phyloP scores from a whole-genome alignment of 257 asterid genomes.

The Prunella vulgaris region DNA sequence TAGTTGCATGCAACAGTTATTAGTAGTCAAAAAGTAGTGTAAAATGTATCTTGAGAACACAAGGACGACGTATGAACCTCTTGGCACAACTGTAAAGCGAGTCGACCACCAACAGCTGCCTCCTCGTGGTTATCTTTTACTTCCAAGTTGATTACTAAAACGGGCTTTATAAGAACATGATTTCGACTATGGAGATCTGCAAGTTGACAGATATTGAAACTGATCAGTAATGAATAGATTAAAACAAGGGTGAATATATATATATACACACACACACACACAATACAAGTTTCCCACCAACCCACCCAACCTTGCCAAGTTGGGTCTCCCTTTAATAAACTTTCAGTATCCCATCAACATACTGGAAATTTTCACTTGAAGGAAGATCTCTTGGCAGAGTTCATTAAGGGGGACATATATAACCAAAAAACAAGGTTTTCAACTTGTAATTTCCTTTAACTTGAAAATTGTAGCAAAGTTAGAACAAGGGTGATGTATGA shows the following conservation, averaged over 20 bases:
- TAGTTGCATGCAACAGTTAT: neutral
- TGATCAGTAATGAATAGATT: no score
- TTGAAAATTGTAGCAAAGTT: neutral
- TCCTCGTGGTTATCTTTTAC: conserved; percentile 99
- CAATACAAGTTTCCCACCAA: no score
- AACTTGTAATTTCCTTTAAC: neutral
- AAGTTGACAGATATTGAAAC: neutral
- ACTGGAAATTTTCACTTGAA: no score
- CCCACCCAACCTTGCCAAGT: no score
- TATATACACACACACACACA: no score
- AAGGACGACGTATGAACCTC: conserved; percentile 43
- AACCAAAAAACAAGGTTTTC: neutral
- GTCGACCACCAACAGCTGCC: conserved; percentile 92
- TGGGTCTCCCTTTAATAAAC: no score
- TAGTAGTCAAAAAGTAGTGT: neutral
- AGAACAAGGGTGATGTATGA: conserved; percentile 12
- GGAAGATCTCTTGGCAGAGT: no score
- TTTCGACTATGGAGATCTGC: conserved; percentile 82
- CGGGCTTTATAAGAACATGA: conserved; percentile 74
- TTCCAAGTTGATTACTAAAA: conserved; percentile 80
- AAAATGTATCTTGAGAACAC: neutral
- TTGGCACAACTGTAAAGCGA: conserved; percentile 78
- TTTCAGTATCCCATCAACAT: no score
- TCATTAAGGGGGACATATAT: neutral
- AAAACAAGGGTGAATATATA: no score